Percentiles rank a stretch among this genome's conserved stretches.
These are phyloP conservation scores for Lepidium aucheri DNA, from an alignment of 345 rosid species.

Conservation along the genomic window DNA sequence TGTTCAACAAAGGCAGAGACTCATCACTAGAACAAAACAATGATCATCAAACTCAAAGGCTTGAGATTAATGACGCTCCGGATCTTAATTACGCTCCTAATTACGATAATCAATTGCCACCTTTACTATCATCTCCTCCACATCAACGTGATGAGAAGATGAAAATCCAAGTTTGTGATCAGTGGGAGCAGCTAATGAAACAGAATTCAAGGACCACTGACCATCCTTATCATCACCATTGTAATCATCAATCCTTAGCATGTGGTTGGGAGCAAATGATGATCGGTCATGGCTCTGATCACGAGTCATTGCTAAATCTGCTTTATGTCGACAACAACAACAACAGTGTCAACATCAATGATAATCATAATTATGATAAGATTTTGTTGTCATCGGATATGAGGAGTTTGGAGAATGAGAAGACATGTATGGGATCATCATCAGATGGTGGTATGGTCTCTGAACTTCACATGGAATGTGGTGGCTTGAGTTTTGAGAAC, in stretches of 20 bases:
- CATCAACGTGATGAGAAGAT: neutral
- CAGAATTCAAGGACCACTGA: slow-evolving; percentile 21
- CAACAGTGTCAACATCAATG: slow-evolving; percentile 11
- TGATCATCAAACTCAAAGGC: slow-evolving; percentile 10
- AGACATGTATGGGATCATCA: slow-evolving; percentile 22
- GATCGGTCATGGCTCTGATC: slow-evolving; percentile 23
- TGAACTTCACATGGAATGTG: slow-evolving; percentile 22
- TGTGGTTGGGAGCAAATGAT: slow-evolving; percentile 29
- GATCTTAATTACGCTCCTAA: slow-evolving; percentile 13
- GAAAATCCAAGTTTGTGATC: slow-evolving; percentile 15
- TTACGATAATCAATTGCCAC: slow-evolving; percentile 11
- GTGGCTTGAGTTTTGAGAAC: slow-evolving; percentile 23
- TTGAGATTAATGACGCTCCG: slow-evolving; percentile 8
- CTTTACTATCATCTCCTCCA: slow-evolving; percentile 13
- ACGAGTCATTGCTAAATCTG: slow-evolving; percentile 22
- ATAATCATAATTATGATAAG: slow-evolving; percentile 18
- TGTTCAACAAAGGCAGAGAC: slow-evolving; percentile 64
- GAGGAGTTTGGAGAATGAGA: slow-evolving; percentile 19
- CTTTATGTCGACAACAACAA: slow-evolving; percentile 16
- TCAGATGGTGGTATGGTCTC: slow-evolving; percentile 23
- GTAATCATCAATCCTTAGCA: slow-evolving; percentile 18
- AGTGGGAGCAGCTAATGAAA: slow-evolving; percentile 22
- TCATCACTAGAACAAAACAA: neutral
- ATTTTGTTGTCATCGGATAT: slow-evolving; percentile 14
- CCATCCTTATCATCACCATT: slow-evolving; percentile 18